A percentile compares a stretch with the other conserved stretches of the same genome.
Evolutionary conservation across 2,329 filamentous ascomycete genomes (phyloP).

Genomic region (Sclerotinia glacialis): DNA sequence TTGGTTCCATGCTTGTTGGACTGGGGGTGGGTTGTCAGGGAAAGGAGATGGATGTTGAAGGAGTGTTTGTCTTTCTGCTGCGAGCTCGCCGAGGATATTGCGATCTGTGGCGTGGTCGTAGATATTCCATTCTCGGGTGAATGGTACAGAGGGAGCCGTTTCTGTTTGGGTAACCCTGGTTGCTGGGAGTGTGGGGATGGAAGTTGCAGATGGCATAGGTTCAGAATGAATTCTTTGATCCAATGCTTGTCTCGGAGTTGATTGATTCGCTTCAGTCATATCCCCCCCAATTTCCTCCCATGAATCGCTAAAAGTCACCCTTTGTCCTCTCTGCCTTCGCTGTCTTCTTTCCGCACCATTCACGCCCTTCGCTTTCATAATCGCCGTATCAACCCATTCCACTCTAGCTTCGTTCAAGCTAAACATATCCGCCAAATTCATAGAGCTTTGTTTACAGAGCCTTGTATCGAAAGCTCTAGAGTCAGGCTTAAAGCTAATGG

Average conservation of each 20-base stretch:
- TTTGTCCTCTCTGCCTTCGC: neutral
- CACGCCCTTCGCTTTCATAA: neutral
- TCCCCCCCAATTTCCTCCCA: neutral
- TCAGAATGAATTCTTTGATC: neutral
- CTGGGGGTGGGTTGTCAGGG: neutral
- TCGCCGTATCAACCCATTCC: neutral
- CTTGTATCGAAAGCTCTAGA: slow-evolving; percentile 1
- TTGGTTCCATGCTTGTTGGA: neutral
- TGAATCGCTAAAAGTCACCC: slow-evolving; percentile 5
- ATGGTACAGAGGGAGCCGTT: neutral
- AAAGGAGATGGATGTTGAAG: neutral
- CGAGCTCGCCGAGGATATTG: neutral
- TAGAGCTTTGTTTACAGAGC: neutral
- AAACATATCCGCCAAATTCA: neutral
- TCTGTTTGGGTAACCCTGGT: neutral
- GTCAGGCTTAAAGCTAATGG: neutral
- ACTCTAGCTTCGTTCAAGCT: neutral
- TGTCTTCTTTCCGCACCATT: neutral
- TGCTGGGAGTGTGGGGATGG: neutral
- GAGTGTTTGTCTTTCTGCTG: neutral
- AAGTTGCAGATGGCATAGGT: neutral
- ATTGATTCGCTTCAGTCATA: no score
- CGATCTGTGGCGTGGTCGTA: neutral
- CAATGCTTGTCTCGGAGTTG: neutral
- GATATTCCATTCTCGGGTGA: neutral